Evolutionary conservation across 73 alveolate species (phyloP), one percentile per base, ranked within the genome.

Genomic region (Paramecium tetraurelia): DNA sequence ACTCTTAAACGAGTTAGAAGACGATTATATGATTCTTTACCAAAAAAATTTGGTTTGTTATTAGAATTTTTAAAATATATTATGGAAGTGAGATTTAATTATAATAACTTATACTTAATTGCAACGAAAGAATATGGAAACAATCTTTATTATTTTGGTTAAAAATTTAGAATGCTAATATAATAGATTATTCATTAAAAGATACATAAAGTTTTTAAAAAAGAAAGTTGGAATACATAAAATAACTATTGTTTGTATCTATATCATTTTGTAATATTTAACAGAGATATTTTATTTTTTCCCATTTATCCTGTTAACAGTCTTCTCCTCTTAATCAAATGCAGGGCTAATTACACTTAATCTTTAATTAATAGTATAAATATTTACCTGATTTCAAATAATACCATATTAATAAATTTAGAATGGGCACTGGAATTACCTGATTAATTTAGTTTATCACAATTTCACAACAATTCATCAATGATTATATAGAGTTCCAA

Each of bases 191-290:
- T 8, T 12, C 59, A 48, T 48, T 48, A 3, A 12, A 22, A 12
- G 21, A 12, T 3, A 16, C 8, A 14, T 3, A 48, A 44, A 44
- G 58, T 44, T 44, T 12, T 44, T 44, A 44, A 3, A 48, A 16
- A 48, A 48, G 16, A 22, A 48, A 5, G 21, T 48, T 3, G 2
- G 21, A 48, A 48, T 48, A 48, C 5, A 48, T 48, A 48, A 14
- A 44, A 48, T 48, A 48, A 48, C 22, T 48, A 48, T 48, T 48
- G 16, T 48, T 48, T 48, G 22, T 70, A 70, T 12, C 20, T 16
- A 36, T 72, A 36, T 80, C 90, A 80, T 80, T 80, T 80, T n/a
- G 90, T 44, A 44, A 80, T 80, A 80, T 80, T 80, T 43, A 80
- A 80, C 48, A 80, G 90, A 41, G 70, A 80, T 44, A 80, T 80